Percentiles rank a stretch among this genome's conserved stretches.
Evolutionary conservation across 2,329 filamentous ascomycete genomes (phyloP).

Genomic region (Cladophialophora bantiana): DNA sequence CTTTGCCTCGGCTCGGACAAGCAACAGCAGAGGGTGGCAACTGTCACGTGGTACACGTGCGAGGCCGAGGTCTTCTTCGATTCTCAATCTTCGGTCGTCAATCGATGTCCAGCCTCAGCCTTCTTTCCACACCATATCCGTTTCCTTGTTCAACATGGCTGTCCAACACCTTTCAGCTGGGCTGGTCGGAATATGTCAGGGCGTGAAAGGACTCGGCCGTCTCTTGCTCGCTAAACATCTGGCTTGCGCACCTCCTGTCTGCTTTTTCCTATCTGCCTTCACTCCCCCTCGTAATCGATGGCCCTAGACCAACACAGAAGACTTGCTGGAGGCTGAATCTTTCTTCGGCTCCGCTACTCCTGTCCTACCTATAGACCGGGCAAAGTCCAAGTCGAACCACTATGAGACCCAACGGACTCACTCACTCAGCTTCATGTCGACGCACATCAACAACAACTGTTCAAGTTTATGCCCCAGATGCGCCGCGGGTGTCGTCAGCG

Average conservation of each 20-base stretch:
- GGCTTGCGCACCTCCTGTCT: not conserved
- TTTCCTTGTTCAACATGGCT: not conserved
- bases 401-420: not conserved
- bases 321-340: not conserved
- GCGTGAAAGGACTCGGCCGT: not conserved
- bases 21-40: too few relatives aligned
- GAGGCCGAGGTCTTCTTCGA: not conserved
- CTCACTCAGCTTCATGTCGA: not conserved
- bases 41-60: not conserved
- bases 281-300: not conserved
- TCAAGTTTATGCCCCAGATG: not conserved
- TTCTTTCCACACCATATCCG: not conserved
- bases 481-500: not conserved
- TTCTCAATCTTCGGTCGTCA: not conserved
- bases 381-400: not conserved
- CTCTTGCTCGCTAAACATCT: not conserved
- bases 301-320: constrained; percentile 11
- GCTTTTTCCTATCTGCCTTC: not conserved
- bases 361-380: not conserved
- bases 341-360: not conserved
- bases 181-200: not conserved
- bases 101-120: not conserved
- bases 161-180: not conserved
- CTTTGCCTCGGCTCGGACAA: constrained; percentile 1
- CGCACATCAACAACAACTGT: not conserved